Evolutionary conservation across 2,329 filamentous ascomycete species (phyloP), one percentile per base, ranked within the genome.

Genomic region (Colletotrichum sp.): DNA sequence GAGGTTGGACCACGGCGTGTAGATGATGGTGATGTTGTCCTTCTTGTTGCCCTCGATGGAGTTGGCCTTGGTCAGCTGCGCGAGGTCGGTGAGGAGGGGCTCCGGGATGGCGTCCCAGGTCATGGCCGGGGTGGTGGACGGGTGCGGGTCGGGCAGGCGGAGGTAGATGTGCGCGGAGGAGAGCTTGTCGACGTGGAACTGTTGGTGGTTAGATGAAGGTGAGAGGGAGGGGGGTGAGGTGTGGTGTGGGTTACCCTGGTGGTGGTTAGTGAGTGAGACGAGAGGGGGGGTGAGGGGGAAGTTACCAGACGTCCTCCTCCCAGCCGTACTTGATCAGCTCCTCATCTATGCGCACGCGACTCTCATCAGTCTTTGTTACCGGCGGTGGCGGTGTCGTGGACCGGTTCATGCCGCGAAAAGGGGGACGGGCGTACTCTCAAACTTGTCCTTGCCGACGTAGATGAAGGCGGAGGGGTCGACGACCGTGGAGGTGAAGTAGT

Each of bases 31-130:
- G 81, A 99, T 89, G 85, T 98, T 98, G 85, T 98, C 96, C 85
- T 98, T 98, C 86, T 99, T 99, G 88, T 99, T 99, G 78, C 97
- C 97, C 88, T 99, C 97, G 80, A 99, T 99, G 73, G 96, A 98
- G 87, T 99, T 99, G 77, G 97, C 97, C 87, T 99, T 99, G 73
- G 97, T 99, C 80, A 99, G 89, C 85, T 99, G 97, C n/a, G 95
- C 97, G 80, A 97, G 95, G 85, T 99, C 97, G 78, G 89, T 91
- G 75, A 99, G 83, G 32, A 99, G 89, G 5, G 91, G 91, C 76
- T 92, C 82, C 0, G 95, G 93, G 75, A 99, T 95, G 58, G 89
- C 85, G 66, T 98, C 96, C 97, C 97, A 99, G 15, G 74, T 75
- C 74, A 73, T 74, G 13, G 61, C 62, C 0, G 64, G 32, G 38